These are phyloP conservation scores for Solidago caesia DNA, from an alignment of 129 eudicot genomes.

Conservation along the genomic window DNA sequence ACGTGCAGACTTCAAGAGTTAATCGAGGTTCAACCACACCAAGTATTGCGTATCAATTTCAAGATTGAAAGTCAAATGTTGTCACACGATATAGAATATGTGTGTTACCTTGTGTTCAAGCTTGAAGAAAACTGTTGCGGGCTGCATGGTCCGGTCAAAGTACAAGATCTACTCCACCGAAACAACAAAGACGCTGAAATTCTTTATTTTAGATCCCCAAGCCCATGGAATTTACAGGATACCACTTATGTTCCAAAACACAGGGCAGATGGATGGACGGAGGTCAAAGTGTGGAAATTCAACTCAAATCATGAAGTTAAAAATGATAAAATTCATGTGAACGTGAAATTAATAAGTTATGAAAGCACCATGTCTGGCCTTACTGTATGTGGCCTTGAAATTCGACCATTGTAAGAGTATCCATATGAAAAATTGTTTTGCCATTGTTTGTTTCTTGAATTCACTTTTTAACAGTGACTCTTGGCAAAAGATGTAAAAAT, in stretches of 20 bases:
- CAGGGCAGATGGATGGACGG: neutral
- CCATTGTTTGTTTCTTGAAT: neutral
- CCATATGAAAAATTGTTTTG: neutral
- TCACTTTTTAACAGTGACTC: no score
- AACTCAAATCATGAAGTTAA: neutral
- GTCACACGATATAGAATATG: neutral
- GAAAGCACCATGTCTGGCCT: neutral
- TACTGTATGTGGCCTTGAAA: neutral
- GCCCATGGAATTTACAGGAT: neutral
- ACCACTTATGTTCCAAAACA: neutral
- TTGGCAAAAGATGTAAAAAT: no score
- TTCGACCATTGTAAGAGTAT: neutral
- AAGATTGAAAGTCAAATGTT: neutral
- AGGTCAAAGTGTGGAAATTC: neutral
- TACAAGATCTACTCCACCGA: neutral
- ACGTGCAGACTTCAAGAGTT: neutral
- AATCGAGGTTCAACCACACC: neutral
- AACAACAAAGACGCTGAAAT: neutral
- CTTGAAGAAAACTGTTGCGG: neutral
- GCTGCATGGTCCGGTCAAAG: neutral
- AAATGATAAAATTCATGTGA: neutral
- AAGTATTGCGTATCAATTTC: neutral
- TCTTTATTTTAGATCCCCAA: neutral
- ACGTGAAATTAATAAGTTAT: neutral
- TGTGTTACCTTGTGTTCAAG: conserved; percentile 1